Base-by-base conservation (phyloP, 768 basidiomycete genomes). In the Lactifluus volemus region DNA sequence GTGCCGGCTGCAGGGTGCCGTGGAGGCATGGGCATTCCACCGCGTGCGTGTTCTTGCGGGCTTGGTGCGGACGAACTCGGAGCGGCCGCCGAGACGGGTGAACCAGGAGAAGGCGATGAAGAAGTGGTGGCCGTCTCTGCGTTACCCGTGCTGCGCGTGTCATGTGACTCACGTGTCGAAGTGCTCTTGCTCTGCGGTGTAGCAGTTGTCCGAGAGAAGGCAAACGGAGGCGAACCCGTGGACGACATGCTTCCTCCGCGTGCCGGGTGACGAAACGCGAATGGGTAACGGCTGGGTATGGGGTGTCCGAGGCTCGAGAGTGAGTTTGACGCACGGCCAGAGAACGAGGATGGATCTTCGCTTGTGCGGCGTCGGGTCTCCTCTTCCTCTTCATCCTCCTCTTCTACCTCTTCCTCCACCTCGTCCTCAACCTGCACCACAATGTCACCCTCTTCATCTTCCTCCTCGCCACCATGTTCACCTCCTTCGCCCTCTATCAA, bases 271-370 rank as follows among this genome's bases (percentile, higher is more conserved):
- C 84, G 83, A 71, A 82, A 81, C 55, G 81, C 77, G 78, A 88
- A 88, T 10, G 86, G 88, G 68, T 85, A 87, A 0, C 84, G 79
- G 25, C 87, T 84, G 38, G 75, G 71, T 55, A 92, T 78, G 1
- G 89, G 90, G 25, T 87, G 85, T 3, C 91, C 91, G 5, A 93
- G 80, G 63, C 86, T 89, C 3, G 90, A 92, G 84, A 93, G 84
- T 8, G 91, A 92, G 19, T 66, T 66, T 30, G 63, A 61, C 2
- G 63, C 65, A 32, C 60, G 65, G 2, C 84, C 88, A 0, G 89
- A 89, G 5, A 82, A 86, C 17, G 84, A 80, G 0, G 85, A 84
- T 34, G 70, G 73, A 45, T 77, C 78, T 49, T 78, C 79, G 54
- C 75, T 75, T 47, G 73, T 74, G 32, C 63, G 65, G 7, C 59